Base-by-base conservation (phyloP, 306 rosid species). In the Delonix regia region DNA sequence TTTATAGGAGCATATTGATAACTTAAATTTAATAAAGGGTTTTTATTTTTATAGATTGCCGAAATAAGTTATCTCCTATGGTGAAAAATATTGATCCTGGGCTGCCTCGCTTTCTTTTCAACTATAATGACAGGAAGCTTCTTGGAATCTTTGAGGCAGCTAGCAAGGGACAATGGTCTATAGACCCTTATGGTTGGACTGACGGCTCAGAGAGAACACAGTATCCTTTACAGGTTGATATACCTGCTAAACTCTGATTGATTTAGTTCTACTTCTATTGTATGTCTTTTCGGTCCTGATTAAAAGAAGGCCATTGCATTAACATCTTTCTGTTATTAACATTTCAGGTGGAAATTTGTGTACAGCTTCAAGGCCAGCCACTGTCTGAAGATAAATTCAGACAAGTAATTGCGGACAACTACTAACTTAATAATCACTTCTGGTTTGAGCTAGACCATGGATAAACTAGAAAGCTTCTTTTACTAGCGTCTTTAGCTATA, bases 101-200 rank as follows among this genome's bases (percentile, higher is more conserved):
- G 27, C 84, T 95, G 85, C 99, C 96, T 14, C 78, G 91, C 41
- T 92, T 92, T 84, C 85, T 95, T 51, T 95, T 95, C 93, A 93
- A 95, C 88, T 95, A 82, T 60, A 87, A 84, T 67, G 90, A 91
- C 24, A 83, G 96, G 63, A 91, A 80, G 59, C 88, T 95, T 81
- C 88, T 89, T 90, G 99, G 98, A 61, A 84, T 92, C 62, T 92
- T 82, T 69, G 98, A 91, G 90, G 98, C 98, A 15, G 87, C 91
- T 57, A 81, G 90, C 79, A 51, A 71, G 19, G 99, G 98, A 15
- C 66, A 87, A 81, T 78, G 90, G 90, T 87, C 79, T 68, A 91
- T 95, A 33, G 87, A 95, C 81, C 96, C 97, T 41, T 85, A 90
- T 81, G 99, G 94, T 64, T 95, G 99, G 98, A 80, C 87, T 25